Conservation (phyloP, 2,329 filamentous ascomycete species). For the Plenodomus biglobosus region DNA sequence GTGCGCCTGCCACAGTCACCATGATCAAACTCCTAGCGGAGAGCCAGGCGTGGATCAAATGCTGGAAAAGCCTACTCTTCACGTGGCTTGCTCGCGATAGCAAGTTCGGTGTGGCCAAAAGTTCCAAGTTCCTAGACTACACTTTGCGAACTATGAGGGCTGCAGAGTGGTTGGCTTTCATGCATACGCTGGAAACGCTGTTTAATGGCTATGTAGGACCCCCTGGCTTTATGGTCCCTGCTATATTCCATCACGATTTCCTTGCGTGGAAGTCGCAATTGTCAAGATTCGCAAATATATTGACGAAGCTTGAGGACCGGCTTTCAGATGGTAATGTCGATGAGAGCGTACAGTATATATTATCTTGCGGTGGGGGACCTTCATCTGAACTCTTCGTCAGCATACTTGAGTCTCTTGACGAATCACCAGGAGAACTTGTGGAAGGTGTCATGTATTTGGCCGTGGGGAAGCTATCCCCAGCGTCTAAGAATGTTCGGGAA, state of each 20-base stretch:
- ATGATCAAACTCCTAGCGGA: conserved; percentile 20
- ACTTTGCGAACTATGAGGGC: conserved; percentile 19
- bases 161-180: conserved; percentile 25
- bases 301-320: conserved; percentile 24
- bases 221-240: conserved; percentile 3
- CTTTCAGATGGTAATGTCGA: conserved; percentile 1
- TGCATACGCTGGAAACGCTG: conserved; percentile 20
- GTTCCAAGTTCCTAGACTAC: conserved; percentile 14
- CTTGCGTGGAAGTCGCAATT: conserved; percentile 4
- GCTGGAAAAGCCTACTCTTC: conserved; percentile 28
- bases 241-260: conserved; percentile 4
- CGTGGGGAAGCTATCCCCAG: conserved; percentile 10
- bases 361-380: conserved; percentile 13
- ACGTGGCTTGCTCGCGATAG: conserved; percentile 14
- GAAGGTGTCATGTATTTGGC: conserved; percentile 28
- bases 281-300: conserved; percentile 4
- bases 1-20: conserved; percentile 14
- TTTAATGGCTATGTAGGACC: conserved; percentile 12
- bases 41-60: conserved; percentile 8
- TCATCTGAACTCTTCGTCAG: conserved; percentile 10
- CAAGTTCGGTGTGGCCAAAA: not conserved
- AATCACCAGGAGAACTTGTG: conserved; percentile 7
- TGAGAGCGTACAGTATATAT: conserved; percentile 16
- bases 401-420: conserved; percentile 20
- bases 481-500: conserved; percentile 11